phyloP scores from a whole-genome alignment of 2,329 filamentous ascomycete genomes.

The Teratosphaeriaceae sp. region DNA sequence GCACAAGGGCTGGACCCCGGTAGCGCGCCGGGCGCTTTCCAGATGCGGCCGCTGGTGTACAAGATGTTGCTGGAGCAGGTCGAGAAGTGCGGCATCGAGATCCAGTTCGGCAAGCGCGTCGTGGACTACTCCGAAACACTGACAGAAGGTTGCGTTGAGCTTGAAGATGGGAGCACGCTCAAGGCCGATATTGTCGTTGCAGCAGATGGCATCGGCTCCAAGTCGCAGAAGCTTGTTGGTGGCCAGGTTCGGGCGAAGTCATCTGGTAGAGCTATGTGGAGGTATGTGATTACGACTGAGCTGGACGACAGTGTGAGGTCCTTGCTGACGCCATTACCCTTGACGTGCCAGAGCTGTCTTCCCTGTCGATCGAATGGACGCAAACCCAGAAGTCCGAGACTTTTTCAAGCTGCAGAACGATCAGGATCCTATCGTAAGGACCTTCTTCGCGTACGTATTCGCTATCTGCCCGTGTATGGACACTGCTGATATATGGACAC shows the following conservation, averaged over 20 bases:
- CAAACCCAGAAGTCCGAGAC: too few species aligned
- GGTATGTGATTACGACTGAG: too few species aligned
- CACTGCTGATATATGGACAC: too few species aligned
- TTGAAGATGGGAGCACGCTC: constrained; percentile 34
- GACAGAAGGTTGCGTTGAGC: constrained; percentile 23
- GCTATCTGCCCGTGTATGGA: too few species aligned
- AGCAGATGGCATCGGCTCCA: constrained; percentile 36
- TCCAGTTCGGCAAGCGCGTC: constrained; percentile 37
- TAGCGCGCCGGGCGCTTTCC: constrained; percentile 9
- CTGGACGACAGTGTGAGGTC: too few species aligned
- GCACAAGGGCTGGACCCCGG: background rate
- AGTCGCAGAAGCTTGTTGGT: constrained; percentile 39
- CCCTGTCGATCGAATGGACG: too few species aligned
- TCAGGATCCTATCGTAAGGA: too few species aligned
- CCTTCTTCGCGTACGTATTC: too few species aligned
- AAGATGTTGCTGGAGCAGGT: constrained; percentile 46
- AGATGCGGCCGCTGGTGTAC: constrained; percentile 16
- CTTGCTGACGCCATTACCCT: too few species aligned
- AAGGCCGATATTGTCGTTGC: constrained; percentile 36
- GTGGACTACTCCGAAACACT: constrained; percentile 42
- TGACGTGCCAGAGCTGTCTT: too few species aligned
- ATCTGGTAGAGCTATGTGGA: constrained; percentile 15
- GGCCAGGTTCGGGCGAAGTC: constrained; percentile 27
- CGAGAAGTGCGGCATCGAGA: constrained; percentile 35
- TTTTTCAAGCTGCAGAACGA: too few species aligned